phyloP scores from a whole-genome alignment of 208 protist genomes.

The Acanthamoeba sp. region DNA sequence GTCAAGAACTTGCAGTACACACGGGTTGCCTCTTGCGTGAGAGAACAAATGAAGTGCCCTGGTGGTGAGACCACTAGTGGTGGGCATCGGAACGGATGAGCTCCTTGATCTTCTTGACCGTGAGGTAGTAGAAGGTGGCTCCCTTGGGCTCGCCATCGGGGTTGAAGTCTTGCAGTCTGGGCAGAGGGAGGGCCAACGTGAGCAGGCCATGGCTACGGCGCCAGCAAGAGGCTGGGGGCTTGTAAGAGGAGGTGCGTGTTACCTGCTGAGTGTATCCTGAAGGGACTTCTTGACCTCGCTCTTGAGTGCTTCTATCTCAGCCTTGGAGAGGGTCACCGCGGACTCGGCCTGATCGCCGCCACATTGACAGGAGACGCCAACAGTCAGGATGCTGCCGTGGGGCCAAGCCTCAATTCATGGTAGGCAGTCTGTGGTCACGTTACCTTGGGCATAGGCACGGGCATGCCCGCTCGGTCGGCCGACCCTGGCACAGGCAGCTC shows the following conservation, averaged over 20 bases:
- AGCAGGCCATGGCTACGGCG: too few relatives aligned
- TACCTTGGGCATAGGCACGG: neutral
- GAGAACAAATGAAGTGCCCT: too few relatives aligned
- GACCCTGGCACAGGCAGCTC: constrained; percentile 12
- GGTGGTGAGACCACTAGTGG: too few relatives aligned
- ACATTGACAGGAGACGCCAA: neutral
- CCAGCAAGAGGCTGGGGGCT: neutral
- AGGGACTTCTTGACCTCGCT: neutral
- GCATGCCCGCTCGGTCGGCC: neutral
- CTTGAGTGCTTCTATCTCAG: constrained; percentile 22
- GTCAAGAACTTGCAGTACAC: neutral
- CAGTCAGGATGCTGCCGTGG: too few relatives aligned
- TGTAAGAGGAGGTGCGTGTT: neutral
- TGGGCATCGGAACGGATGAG: constrained; percentile 4
- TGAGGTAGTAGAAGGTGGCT: constrained; percentile 60
- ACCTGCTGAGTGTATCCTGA: constrained; percentile 52
- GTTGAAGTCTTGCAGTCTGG: constrained; percentile 46
- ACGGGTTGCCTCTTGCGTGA: neutral
- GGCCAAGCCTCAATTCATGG: neutral
- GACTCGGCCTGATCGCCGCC: neutral
- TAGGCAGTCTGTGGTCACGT: neutral
- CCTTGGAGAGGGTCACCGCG: constrained; percentile 18
- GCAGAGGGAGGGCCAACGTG: neutral
- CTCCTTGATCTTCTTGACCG: constrained; percentile 73
- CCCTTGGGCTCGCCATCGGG: neutral